phyloP scores from a whole-genome alignment of 768 basidiomycete species.

The Dioszegia hungarica region DNA sequence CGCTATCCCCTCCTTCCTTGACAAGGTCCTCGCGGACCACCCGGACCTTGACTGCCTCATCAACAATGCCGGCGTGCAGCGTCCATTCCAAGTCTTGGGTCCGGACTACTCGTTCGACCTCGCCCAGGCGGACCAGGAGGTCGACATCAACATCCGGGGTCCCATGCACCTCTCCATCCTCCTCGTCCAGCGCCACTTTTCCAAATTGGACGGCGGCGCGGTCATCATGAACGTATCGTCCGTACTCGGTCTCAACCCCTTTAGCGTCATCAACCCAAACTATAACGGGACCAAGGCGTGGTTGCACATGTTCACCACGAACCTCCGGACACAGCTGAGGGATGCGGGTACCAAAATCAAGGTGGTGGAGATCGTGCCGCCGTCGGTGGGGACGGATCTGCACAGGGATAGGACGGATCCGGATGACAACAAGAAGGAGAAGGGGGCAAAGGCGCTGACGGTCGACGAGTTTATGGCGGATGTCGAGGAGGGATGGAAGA shows the following conservation, averaged over 20 bases:
- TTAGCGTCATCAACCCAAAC: constrained; percentile 26
- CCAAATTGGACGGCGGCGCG: constrained; percentile 14
- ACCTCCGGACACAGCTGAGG: constrained; percentile 21
- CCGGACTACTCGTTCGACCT: constrained; percentile 26
- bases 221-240: constrained; percentile 37
- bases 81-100: constrained; percentile 20
- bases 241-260: constrained; percentile 26
- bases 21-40: constrained; percentile 21
- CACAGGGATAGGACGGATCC: constrained; percentile 27
- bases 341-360: constrained; percentile 18
- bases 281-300: constrained; percentile 31
- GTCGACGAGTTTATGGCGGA: constrained; percentile 34
- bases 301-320: constrained; percentile 23
- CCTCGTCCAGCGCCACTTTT: constrained; percentile 21
- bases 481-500: constrained; percentile 30
- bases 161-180: constrained; percentile 24
- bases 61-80: constrained; percentile 36
- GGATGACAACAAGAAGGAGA: constrained; percentile 29
- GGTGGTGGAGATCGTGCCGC: constrained; percentile 30
- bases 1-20: constrained; percentile 15
- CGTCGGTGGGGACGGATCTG: constrained; percentile 27
- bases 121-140: constrained; percentile 26
- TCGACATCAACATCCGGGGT: constrained; percentile 30
- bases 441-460: constrained; percentile 10
- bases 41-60: constrained; percentile 33